A percentile compares a stretch with the other conserved stretches of the same genome.
phyloP scores from a whole-genome alignment of 768 basidiomycete genomes.

The Mycena belliarum region DNA sequence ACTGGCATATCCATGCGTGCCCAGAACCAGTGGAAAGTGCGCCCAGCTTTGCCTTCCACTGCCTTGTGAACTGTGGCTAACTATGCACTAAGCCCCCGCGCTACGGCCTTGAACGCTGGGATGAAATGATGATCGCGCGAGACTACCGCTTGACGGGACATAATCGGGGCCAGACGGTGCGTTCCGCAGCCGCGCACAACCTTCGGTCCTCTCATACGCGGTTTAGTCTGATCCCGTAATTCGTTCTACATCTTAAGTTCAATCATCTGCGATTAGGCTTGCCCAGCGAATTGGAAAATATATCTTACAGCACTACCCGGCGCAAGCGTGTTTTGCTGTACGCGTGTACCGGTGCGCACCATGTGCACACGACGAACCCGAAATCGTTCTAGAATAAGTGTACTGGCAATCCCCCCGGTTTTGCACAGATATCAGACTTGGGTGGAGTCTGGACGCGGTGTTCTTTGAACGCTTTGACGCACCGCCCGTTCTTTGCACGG shows the following conservation, averaged over 20 bases:
- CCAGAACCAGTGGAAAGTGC: slow-evolving; percentile 91
- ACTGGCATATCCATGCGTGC: slow-evolving; percentile 74
- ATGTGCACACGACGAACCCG: neutral
- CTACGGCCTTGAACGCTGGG: slow-evolving; percentile 87
- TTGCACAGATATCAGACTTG: too few relatives aligned
- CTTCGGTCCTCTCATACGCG: neutral
- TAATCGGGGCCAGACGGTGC: slow-evolving; percentile 80
- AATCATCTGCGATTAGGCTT: neutral
- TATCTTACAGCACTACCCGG: too few relatives aligned
- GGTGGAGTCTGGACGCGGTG: too few relatives aligned
- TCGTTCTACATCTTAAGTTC: neutral
- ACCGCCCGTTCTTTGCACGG: neutral
- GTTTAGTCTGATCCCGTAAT: slow-evolving; percentile 21
- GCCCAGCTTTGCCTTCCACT: neutral
- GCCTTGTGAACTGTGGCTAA: neutral
- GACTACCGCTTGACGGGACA: slow-evolving; percentile 89
- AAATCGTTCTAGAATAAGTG: neutral
- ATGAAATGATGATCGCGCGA: slow-evolving; percentile 94
- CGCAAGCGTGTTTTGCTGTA: neutral
- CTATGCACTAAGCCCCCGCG: slow-evolving; percentile 67
- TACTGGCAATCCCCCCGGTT: neutral
- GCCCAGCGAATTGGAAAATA: neutral
- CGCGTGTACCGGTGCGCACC: neutral
- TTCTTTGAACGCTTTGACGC: neutral
- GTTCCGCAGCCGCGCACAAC: slow-evolving; percentile 29